Percentiles rank a stretch among this genome's conserved stretches.
Conservation (phyloP, 179 eudicot genomes). For the Carnegiea gigantea region DNA sequence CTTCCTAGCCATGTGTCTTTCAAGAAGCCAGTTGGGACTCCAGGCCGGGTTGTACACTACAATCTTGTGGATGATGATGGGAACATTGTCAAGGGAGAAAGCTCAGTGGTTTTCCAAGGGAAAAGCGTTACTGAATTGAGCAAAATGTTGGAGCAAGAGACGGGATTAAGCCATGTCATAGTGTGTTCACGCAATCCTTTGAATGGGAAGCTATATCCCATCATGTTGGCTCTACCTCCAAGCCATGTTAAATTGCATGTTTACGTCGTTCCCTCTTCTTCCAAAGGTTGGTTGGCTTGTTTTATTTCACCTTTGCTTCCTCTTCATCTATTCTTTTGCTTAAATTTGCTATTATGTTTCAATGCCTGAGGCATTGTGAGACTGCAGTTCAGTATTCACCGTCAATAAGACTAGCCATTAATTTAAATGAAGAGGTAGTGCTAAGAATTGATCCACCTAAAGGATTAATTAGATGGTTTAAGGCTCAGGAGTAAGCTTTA, state of each 20-base stretch:
- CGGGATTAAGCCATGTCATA: conserved; percentile 49
- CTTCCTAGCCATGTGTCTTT: conserved; percentile 2
- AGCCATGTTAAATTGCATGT: conserved; percentile 71
- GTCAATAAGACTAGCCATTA: too few relatives aligned
- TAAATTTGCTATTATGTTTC: neutral
- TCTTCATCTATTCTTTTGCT: neutral
- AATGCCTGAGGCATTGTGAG: neutral
- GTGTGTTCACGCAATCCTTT: conserved; percentile 74
- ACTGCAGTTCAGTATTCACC: too few relatives aligned
- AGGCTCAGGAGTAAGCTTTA: too few relatives aligned
- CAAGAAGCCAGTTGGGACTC: conserved; percentile 9
- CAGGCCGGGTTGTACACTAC: conserved; percentile 61
- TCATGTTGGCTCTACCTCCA: conserved; percentile 81
- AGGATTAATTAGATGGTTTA: too few relatives aligned
- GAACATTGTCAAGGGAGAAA: conserved; percentile 44
- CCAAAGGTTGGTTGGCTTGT: conserved; percentile 45
- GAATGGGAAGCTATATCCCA: conserved; percentile 74
- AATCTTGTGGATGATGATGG: conserved; percentile 60
- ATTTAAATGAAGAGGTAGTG: too few relatives aligned
- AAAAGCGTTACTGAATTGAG: conserved; percentile 63
- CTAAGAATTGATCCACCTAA: too few relatives aligned
- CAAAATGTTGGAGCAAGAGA: conserved; percentile 57
- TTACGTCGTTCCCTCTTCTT: conserved; percentile 58
- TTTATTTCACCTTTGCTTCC: too few relatives aligned
- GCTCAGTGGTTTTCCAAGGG: conserved; percentile 50